Base-by-base conservation (phyloP, 352 stramenopile species). In the Pythium aristosporum region DNA sequence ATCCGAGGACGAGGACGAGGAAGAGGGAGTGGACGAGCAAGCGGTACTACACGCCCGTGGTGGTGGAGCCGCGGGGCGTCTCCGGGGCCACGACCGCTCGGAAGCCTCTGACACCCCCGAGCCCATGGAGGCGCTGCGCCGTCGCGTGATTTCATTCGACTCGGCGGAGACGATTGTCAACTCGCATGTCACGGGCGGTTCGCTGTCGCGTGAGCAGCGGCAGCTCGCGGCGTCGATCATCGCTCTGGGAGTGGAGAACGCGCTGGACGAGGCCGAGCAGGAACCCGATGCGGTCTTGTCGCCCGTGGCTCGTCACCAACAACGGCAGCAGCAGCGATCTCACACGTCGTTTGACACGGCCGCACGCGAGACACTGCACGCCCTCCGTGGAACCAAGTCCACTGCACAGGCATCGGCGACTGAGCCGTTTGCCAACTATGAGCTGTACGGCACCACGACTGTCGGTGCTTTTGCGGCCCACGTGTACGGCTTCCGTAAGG, bases 401-500 rank as follows among this genome's bases (percentile, higher is more conserved):
- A 50, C 18, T 10, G 5, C 48, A 25, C 8, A 23, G 34, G 25
- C 48, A 11, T 41, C 25, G 8, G 28, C 37, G 3, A 39, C 18
- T 18, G 54, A 70, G 21, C 76, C 80, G 2, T 92, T 92, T 70
- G 61, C 76, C 25, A 72, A 79, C 10, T 70, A 86, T 39, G 72
- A 73, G 25, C 85, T 95, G 79, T 90, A 92, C 52, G 86, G 80
- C 21, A 95, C 84, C 0, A 89, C 78, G 6, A 95, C 86, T 0
- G 86, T 95, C 10, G 86, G 86, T 1, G 86, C 86, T 4, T 95
- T 95, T 72, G 82, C 86, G 16, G 86, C 86, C 5, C 86, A 95
- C 61, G 81, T 89, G 15, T 95, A 95, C 54, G 84, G 82, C 12
- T 95, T 95, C 63, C 84, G 82, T 34, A 87, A 79, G 16, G 86